Conservation (phyloP, 2,329 filamentous ascomycete genomes). For the Neurospora crassa region DNA sequence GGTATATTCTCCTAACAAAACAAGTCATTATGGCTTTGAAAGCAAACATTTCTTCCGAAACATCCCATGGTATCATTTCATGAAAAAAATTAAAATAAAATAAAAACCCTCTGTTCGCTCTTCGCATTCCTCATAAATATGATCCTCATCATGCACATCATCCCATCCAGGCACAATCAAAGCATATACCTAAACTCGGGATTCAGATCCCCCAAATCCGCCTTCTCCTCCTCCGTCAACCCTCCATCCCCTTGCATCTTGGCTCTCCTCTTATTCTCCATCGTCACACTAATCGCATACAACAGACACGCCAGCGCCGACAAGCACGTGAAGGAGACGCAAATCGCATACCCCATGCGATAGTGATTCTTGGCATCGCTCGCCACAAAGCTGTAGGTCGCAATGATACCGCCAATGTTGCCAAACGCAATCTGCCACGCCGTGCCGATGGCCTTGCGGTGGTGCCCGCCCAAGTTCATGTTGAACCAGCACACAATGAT, state of each 20-base stretch:
- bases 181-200: slow-evolving; percentile 29
- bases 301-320: slow-evolving; percentile 49
- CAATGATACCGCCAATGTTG: slow-evolving; percentile 70
- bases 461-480: slow-evolving; percentile 69
- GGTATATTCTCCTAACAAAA: not conserved
- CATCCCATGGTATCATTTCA: not conserved
- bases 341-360: slow-evolving; percentile 66
- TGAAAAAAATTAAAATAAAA: no score
- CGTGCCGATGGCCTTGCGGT: slow-evolving; percentile 58
- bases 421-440: slow-evolving; percentile 74
- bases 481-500: slow-evolving; percentile 77
- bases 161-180: slow-evolving; percentile 9
- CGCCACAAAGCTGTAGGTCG: slow-evolving; percentile 59
- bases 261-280: slow-evolving; percentile 52
- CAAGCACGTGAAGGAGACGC: slow-evolving; percentile 62
- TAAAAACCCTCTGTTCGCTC: not conserved
- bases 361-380: slow-evolving; percentile 57
- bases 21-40: not conserved
- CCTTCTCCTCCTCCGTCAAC: slow-evolving; percentile 27
- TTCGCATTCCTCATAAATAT: not conserved
- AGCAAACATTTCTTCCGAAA: not conserved
- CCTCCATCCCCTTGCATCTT: slow-evolving; percentile 21
- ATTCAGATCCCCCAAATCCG: slow-evolving; percentile 31
- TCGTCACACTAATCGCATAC: slow-evolving; percentile 50
- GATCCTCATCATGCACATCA: not conserved